Base-by-base conservation (phyloP, 306 rosid species). In the Cyamopsis tetragonoloba region DNA sequence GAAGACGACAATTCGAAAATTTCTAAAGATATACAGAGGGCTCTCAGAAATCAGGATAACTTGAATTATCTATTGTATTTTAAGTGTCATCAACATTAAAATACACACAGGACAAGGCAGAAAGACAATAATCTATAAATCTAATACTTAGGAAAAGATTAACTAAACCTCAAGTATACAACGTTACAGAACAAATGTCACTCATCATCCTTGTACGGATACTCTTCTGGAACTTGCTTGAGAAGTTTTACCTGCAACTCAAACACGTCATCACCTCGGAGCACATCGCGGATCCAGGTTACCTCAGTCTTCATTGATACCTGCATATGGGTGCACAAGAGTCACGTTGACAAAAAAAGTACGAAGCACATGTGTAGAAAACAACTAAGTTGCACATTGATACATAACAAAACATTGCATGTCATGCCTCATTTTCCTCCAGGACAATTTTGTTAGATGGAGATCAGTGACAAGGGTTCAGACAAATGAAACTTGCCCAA, bases 231-330 rank as follows among this genome's bases (percentile, higher is more conserved):
- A 56, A 92, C 84, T 81, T 92, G 98, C 95, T 92, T 92, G 41
- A 92, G 79, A 60, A 92, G 96, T 76, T 92, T 92, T 50, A 92
- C 89, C 73, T 89, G 98, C 80, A 92, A 78, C 86, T 92, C 98
- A 32, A 87, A 92, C 9, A 84, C 86, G 73, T 92, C 98, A 51
- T 92, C 98, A 24, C 96, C 98, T 22, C 92, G 84, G 60, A 92
- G 98, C 87, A 88, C 88, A 37, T 92, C 98, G 0, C 92, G 92
- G 56, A 81, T 54, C 98, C 98, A 92, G 17, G 86, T 85, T 62
- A 92, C 85, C 86, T 92, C 98, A 14, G 96, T 86, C 85, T 89
- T 92, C 98, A 92, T 92, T 5, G 98, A 92, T 26, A 92, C 98
- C 96, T 92, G 83, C 34, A 32, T 1, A 70, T 20, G 24, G 30